phyloP scores from a whole-genome alignment of 345 rosid genomes.

The Sonneratia caseolaris region DNA sequence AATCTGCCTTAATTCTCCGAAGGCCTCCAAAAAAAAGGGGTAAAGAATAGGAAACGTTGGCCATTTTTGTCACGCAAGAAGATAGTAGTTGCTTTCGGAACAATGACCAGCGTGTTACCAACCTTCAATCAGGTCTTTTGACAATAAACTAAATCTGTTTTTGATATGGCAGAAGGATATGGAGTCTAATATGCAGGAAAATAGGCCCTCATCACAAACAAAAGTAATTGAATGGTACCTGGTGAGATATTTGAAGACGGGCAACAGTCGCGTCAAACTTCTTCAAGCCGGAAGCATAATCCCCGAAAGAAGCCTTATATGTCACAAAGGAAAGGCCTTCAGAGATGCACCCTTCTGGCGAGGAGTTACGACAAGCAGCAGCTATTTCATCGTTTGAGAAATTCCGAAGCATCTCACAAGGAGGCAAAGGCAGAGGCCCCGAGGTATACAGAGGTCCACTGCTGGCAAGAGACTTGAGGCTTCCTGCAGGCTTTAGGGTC shows the following conservation, averaged over 20 bases:
- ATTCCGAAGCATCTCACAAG: slow-evolving; percentile 42
- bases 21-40: too few species aligned
- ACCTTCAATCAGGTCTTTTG: too few species aligned
- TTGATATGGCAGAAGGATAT: too few species aligned
- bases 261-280: slow-evolving; percentile 86
- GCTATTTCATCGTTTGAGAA: slow-evolving; percentile 66
- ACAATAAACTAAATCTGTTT: too few species aligned
- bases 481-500: slow-evolving; percentile 46
- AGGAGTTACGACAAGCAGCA: slow-evolving; percentile 65
- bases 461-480: slow-evolving; percentile 49
- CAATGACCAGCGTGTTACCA: too few species aligned
- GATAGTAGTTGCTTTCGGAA: too few species aligned
- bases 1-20: too few species aligned
- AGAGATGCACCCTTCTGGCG: slow-evolving; percentile 57
- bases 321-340: slow-evolving; percentile 79
- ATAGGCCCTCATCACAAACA: too few species aligned
- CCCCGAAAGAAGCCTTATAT: slow-evolving; percentile 85
- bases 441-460: slow-evolving; percentile 60
- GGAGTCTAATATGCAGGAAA: too few species aligned
- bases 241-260: slow-evolving; percentile 56
- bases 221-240: slow-evolving; percentile 29
- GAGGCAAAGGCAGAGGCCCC: slow-evolving; percentile 92
- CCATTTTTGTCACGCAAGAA: too few species aligned
- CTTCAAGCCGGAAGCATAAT: slow-evolving; percentile 52
- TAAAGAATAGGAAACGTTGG: too few species aligned